Evolutionary conservation across 73 alveolate genomes (phyloP), one percentile per base, ranked within the genome.

Genomic region (Durusdinium trenchii): DNA sequence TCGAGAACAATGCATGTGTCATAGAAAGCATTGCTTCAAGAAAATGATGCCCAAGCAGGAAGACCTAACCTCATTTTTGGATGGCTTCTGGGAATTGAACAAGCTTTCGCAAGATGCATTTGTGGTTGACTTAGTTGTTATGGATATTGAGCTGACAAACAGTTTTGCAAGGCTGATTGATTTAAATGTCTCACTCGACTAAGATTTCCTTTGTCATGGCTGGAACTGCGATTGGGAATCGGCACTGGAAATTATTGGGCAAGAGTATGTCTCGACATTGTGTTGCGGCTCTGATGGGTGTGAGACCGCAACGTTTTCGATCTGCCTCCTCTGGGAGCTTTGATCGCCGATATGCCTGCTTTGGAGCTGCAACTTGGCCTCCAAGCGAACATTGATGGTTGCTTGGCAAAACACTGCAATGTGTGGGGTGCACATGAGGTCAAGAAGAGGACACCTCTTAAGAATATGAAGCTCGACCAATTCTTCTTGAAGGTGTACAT

Each of bases 391-490:
- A 32, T 1, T 1, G 9, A 10, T 12, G n/a, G 12, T 2, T 18
- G 3, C 26, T 67, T 67, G 7, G 26, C 38, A 18, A 67, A 9
- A 1, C 6, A 38, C 4, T 0, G 18, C 38, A 9, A 9, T 67
- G 20, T 32, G 43, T 32, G 43, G 16, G 16, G 0, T 67, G 26
- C 18, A 1, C 18, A 1, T 67, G 43, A 67, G 79, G 79, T 32
- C 38, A 67, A 67, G n/a, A 67, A 67, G 46, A 67, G 79, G 79
- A 67, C 79, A 67, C 79, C 79, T 20, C 43, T 67, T 38, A 67
- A 67, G 79, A 67, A 67, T 32, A 67, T 67, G 79, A 67, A 67
- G 79, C 38, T 67, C 46, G 79, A 67, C 79, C 12, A 1, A 28
- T 67, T 67, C 43, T 67, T 67, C 38, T 45, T 67, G 46, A 67